These are phyloP conservation scores for Tetradesmus lagerheimii DNA, from an alignment of 139 green algal genomes.

Conservation along the genomic window DNA sequence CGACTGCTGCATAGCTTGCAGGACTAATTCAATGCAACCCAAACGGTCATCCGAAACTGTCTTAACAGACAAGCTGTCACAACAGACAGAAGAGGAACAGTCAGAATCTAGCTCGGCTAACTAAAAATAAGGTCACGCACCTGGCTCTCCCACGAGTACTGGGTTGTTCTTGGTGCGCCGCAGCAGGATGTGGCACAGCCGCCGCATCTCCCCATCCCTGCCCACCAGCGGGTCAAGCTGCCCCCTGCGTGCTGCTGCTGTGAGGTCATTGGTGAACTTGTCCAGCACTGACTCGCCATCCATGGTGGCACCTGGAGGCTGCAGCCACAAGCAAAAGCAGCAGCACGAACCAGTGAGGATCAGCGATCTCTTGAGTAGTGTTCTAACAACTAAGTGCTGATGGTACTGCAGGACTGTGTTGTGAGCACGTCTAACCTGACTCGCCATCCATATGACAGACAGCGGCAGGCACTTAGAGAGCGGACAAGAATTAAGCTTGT, in stretches of 20 bases:
- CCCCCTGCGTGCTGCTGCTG: constrained; percentile 51
- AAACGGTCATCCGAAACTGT: too few species aligned
- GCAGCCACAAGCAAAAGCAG: not conserved
- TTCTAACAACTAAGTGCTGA: too few species aligned
- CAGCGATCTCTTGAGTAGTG: too few species aligned
- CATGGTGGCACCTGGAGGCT: not conserved
- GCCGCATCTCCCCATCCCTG: constrained; percentile 85
- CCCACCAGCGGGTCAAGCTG: constrained; percentile 92
- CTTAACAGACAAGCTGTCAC: too few species aligned
- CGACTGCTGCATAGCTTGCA: too few species aligned
- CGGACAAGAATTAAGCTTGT: too few species aligned
- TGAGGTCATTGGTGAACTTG: constrained; percentile 66
- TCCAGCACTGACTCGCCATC: constrained; percentile 54
- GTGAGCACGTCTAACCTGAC: not conserved
- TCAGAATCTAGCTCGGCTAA: too few species aligned
- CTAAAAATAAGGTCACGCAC: not conserved
- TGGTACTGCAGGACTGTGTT: not conserved
- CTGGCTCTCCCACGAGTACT: constrained; percentile 63
- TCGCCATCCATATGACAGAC: not conserved
- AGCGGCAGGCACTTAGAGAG: too few species aligned
- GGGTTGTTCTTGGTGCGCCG: constrained; percentile 99
- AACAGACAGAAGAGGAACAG: too few species aligned
- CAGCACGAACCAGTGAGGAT: not conserved
- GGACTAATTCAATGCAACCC: too few species aligned
- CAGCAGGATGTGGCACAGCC: constrained; percentile 88